phyloP scores from a whole-genome alignment of 2,329 filamentous ascomycete species.

The Stachybotrys echinatus region DNA sequence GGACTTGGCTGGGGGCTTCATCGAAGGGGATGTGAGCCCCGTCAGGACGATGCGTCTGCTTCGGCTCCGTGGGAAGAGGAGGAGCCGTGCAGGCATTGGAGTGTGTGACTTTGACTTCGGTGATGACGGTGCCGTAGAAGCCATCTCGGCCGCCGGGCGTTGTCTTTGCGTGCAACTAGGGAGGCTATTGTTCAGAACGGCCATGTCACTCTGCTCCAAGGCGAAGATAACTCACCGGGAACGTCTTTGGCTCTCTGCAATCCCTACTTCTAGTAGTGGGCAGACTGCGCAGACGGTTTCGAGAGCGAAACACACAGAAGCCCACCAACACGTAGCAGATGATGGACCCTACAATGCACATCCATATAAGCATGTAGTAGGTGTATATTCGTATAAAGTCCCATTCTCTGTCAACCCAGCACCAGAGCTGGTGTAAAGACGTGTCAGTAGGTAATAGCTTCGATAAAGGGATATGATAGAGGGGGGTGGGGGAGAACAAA shows the following conservation, averaged over 20 bases:
- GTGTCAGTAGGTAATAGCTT: background rate
- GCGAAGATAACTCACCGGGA: background rate
- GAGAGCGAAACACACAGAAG: slow-evolving; percentile 53
- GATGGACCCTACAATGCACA: slow-evolving; percentile 50
- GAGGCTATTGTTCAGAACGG: slow-evolving; percentile 2
- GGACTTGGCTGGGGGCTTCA: slow-evolving; percentile 7
- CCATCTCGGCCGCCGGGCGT: slow-evolving; percentile 21
- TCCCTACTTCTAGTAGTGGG: slow-evolving; percentile 30
- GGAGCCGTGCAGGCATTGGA: slow-evolving; percentile 14
- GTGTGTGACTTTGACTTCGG: slow-evolving; percentile 42
- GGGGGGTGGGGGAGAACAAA: slow-evolving; percentile 22
- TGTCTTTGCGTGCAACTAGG: slow-evolving; percentile 16
- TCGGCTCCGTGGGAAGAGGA: slow-evolving; percentile 11
- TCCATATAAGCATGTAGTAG: slow-evolving; percentile 58
- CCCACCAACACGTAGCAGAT: slow-evolving; percentile 53
- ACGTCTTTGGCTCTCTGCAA: slow-evolving; percentile 1
- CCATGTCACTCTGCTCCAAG: background rate
- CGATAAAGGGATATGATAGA: background rate
- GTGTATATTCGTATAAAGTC: slow-evolving; percentile 53
- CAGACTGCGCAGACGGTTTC: slow-evolving; percentile 50
- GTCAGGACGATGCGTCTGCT: slow-evolving; percentile 10
- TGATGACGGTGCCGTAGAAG: slow-evolving; percentile 47
- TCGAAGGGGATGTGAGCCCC: slow-evolving; percentile 16
- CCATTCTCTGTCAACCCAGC: slow-evolving; percentile 53
- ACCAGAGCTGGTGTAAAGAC: slow-evolving; percentile 44